Evolutionary conservation across 257 asterid genomes (phyloP).

Genomic region (Cordia subcordata): DNA sequence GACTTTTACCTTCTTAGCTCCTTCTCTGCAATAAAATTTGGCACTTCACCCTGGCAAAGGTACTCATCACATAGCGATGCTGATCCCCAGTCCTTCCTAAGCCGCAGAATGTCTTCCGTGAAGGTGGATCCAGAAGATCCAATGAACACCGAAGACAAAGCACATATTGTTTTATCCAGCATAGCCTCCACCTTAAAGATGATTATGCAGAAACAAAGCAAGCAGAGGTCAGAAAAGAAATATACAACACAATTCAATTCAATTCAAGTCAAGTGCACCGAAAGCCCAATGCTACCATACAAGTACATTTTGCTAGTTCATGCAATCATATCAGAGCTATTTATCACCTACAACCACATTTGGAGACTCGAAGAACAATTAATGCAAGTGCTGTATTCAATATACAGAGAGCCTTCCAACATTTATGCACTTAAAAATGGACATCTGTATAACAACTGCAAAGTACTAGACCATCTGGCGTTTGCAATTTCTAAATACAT

Average conservation of each 20-base stretch:
- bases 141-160: constrained; percentile 77
- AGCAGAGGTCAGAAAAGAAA: not conserved
- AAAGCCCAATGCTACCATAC: not conserved
- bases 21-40: constrained; percentile 77
- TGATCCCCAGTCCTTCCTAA: constrained; percentile 92
- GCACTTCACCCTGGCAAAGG: constrained; percentile 76
- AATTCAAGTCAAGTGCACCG: too few species aligned
- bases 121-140: constrained; percentile 94
- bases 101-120: constrained; percentile 88
- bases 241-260: not conserved
- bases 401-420: too few species aligned
- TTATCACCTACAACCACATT: too few species aligned
- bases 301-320: too few species aligned
- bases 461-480: too few species aligned
- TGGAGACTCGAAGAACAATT: too few species aligned
- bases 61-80: constrained; percentile 83
- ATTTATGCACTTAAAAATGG: too few species aligned
- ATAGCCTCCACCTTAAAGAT: constrained; percentile 84
- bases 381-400: too few species aligned
- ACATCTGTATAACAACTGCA: too few species aligned
- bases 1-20: constrained; percentile 16
- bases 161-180: constrained; percentile 96
- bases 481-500: too few species aligned
- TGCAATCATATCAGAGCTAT: too few species aligned
- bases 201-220: not conserved